A percentile compares a stretch with the other conserved stretches of the same genome.
These are phyloP conservation scores for Asterochloris erici DNA, from an alignment of 139 green algal species.

Conservation along the genomic window DNA sequence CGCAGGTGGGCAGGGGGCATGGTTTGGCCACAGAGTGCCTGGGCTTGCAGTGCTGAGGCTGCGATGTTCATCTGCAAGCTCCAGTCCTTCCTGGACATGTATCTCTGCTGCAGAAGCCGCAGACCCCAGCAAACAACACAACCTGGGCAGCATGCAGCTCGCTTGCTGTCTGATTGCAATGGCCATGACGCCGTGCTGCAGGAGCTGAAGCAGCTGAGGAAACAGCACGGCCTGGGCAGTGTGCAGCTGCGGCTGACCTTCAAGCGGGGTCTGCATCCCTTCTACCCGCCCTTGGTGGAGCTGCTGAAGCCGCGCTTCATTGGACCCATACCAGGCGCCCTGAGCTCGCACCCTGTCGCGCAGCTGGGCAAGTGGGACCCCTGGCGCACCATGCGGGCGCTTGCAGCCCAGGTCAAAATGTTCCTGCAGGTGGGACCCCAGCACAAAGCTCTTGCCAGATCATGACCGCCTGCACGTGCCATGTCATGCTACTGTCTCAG, in stretches of 20 bases:
- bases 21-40: too few relatives aligned
- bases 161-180: background rate
- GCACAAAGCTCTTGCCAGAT: too few relatives aligned
- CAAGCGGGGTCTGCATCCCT: conserved; percentile 83
- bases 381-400: conserved; percentile 47
- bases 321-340: conserved; percentile 40
- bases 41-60: too few relatives aligned
- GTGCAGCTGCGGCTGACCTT: conserved; percentile 71
- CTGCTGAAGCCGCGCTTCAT: conserved; percentile 56
- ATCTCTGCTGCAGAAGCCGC: too few relatives aligned
- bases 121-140: background rate
- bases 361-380: conserved; percentile 70
- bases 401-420: conserved; percentile 26
- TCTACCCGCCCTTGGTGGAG: conserved; percentile 73
- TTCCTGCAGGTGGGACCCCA: conserved; percentile 60
- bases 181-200: conserved; percentile 9
- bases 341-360: conserved; percentile 63
- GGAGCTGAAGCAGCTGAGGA: conserved; percentile 57
- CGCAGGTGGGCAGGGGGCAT: too few relatives aligned
- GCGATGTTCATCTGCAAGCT: too few relatives aligned
- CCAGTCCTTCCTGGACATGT: too few relatives aligned
- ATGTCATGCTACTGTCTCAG: too few relatives aligned
- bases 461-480: too few relatives aligned
- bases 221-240: conserved; percentile 36
- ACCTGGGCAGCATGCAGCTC: background rate